These are phyloP conservation scores for Davidsoniella eucalypti DNA, from an alignment of 2,329 filamentous ascomycete genomes.

Conservation along the genomic window DNA sequence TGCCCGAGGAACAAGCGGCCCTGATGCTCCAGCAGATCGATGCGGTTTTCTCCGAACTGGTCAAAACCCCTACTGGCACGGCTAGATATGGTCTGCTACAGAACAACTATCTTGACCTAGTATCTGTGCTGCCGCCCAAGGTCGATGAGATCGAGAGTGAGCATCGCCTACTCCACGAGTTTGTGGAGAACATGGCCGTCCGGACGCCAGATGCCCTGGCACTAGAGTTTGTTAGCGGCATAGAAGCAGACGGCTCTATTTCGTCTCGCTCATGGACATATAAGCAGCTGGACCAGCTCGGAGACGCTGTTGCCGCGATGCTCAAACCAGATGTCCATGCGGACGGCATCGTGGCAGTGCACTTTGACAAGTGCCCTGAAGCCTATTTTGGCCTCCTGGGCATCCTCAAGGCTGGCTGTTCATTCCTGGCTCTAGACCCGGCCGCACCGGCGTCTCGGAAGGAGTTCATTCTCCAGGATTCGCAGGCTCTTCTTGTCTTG, in stretches of 20 bases:
- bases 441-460: conserved; percentile 57
- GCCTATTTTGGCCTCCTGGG: conserved; percentile 71
- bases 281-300: conserved; percentile 48
- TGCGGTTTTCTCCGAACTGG: conserved; percentile 40
- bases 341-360: conserved; percentile 54
- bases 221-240: conserved; percentile 54
- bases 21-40: conserved; percentile 60
- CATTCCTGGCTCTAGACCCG: conserved; percentile 67
- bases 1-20: conserved; percentile 52
- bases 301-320: conserved; percentile 55
- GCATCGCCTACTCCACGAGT: conserved; percentile 53
- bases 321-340: conserved; percentile 33
- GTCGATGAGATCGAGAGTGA: conserved; percentile 38
- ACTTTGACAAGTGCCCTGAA: conserved; percentile 72
- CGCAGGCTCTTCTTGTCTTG: conserved; percentile 45
- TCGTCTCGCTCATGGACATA: conserved; percentile 47
- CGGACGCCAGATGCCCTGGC: conserved; percentile 44
- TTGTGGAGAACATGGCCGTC: conserved; percentile 50
- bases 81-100: conserved; percentile 22
- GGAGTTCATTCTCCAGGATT: conserved; percentile 62
- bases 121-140: conserved; percentile 51
- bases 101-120: conserved; percentile 24
- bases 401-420: conserved; percentile 65
- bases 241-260: conserved; percentile 24
- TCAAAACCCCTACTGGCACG: conserved; percentile 29